Evolutionary conservation across 305 asterid genomes (phyloP).

Genomic region (Coffea humblotiana): DNA sequence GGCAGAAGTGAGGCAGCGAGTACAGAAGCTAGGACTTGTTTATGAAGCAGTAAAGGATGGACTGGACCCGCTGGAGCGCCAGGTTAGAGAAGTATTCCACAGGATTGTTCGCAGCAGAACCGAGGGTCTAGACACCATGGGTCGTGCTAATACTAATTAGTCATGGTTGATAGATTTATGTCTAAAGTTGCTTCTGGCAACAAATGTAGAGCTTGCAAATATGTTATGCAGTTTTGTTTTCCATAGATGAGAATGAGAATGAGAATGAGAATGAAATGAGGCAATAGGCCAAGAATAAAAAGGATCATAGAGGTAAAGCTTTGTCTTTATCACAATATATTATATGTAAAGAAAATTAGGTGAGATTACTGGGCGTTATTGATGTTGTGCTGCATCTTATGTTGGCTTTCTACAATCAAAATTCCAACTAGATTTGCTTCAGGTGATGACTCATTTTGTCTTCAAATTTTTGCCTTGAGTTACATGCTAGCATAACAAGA

Average conservation of each 20-base stretch:
- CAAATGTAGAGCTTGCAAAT: slow-evolving; percentile 20
- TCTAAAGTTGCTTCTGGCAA: slow-evolving; percentile 26
- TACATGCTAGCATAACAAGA: neutral
- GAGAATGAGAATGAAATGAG: slow-evolving; percentile 12
- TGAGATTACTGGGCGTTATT: slow-evolving; percentile 31
- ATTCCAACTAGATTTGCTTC: slow-evolving; percentile 16
- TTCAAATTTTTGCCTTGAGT: neutral
- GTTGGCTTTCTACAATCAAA: slow-evolving; percentile 27
- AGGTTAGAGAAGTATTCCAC: slow-evolving; percentile 63
- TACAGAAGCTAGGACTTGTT: slow-evolving; percentile 51
- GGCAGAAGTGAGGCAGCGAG: slow-evolving; percentile 56
- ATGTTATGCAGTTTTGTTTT: slow-evolving; percentile 33
- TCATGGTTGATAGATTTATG: slow-evolving; percentile 21
- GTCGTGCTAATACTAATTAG: slow-evolving; percentile 23
- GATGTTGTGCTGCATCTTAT: slow-evolving; percentile 29
- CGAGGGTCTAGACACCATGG: slow-evolving; percentile 57
- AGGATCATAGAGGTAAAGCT: slow-evolving; percentile 25
- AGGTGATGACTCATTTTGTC: neutral
- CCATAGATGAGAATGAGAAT: slow-evolving; percentile 21
- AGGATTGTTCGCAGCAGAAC: slow-evolving; percentile 65
- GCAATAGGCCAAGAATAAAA: slow-evolving; percentile 30
- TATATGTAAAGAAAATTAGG: slow-evolving; percentile 43
- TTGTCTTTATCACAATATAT: slow-evolving; percentile 29
- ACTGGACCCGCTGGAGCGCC: slow-evolving; percentile 65
- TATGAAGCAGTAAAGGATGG: slow-evolving; percentile 52